Evolutionary conservation across 2,329 filamentous ascomycete species (phyloP).

Genomic region (Orbilia oligospora): DNA sequence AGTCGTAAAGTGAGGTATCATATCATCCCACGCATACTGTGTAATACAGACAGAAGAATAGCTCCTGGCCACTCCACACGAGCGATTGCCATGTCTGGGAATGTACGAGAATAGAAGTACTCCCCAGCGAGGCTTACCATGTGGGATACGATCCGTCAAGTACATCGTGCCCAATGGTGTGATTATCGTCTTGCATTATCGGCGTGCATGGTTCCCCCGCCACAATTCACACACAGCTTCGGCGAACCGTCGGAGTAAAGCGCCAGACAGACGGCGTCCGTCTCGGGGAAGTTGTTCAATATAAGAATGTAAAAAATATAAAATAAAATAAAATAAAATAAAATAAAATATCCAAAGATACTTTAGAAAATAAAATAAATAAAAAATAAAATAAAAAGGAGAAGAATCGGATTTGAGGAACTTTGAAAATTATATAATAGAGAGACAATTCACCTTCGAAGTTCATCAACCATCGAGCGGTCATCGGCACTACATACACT

Average conservation of each 20-base stretch:
- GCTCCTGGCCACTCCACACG: constrained; percentile 22
- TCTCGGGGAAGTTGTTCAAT: constrained; percentile 28
- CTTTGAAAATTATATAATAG: too few relatives aligned
- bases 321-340: background rate
- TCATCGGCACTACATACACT: constrained; percentile 34
- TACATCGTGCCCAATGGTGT: constrained; percentile 13
- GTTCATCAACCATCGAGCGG: background rate
- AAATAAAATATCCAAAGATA: background rate
- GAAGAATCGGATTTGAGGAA: too few relatives aligned
- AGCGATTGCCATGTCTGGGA: constrained; percentile 8
- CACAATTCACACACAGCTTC: constrained; percentile 12
- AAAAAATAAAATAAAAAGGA: background rate
- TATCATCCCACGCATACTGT: constrained; percentile 27
- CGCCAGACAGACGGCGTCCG: constrained; percentile 33
- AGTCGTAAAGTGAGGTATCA: background rate
- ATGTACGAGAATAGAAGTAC: too few relatives aligned
- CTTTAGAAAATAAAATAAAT: background rate
- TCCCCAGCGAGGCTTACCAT: constrained; percentile 24
- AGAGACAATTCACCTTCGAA: too few relatives aligned
- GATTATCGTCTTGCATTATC: constrained; percentile 60
- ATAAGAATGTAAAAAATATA: background rate
- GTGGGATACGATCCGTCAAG: background rate
- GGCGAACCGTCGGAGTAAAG: constrained; percentile 28
- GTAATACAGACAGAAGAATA: background rate
- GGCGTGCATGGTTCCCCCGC: constrained; percentile 31